Evolutionary conservation across 2,329 filamentous ascomycete species (phyloP).

Genomic region (Pyrenochaeta sp.): DNA sequence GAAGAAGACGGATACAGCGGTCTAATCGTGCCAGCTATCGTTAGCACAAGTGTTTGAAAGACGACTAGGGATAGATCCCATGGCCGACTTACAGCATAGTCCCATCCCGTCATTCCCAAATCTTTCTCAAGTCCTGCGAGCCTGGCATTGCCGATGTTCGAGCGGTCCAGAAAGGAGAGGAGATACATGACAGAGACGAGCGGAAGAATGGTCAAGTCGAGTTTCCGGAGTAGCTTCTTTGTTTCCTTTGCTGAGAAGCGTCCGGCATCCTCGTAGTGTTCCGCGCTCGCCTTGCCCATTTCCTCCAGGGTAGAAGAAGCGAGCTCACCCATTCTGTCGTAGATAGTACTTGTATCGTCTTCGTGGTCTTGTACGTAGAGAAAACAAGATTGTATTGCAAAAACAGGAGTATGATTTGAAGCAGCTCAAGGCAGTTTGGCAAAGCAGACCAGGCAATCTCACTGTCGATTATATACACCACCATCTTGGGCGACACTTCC

Average conservation of each 20-base stretch:
- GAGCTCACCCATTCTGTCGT: too few species aligned
- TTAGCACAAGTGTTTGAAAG: slow-evolving; percentile 45
- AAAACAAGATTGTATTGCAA: too few species aligned
- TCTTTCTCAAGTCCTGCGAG: slow-evolving; percentile 30
- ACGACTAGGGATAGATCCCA: slow-evolving; percentile 46
- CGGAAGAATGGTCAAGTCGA: slow-evolving; percentile 35
- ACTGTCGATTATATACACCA: too few species aligned
- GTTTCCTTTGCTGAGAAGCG: slow-evolving; percentile 2
- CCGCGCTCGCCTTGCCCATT: background rate
- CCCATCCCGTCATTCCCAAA: slow-evolving; percentile 27
- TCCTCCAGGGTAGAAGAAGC: too few species aligned
- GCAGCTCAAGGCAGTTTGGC: too few species aligned
- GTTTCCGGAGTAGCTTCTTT: slow-evolving; percentile 31
- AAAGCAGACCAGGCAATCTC: too few species aligned
- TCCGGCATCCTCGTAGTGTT: slow-evolving; percentile 1
- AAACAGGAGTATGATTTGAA: too few species aligned
- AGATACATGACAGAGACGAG: slow-evolving; percentile 36
- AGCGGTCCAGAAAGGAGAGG: slow-evolving; percentile 52
- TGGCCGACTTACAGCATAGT: slow-evolving; percentile 36
- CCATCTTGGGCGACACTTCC: too few species aligned
- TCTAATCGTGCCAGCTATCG: background rate
- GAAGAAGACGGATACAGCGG: slow-evolving; percentile 3
- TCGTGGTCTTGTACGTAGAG: too few species aligned
- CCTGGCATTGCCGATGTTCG: slow-evolving; percentile 51
- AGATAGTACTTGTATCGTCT: too few species aligned